phyloP scores from a whole-genome alignment of 805 yeast genomes.

The Saturnispora silvae region DNA sequence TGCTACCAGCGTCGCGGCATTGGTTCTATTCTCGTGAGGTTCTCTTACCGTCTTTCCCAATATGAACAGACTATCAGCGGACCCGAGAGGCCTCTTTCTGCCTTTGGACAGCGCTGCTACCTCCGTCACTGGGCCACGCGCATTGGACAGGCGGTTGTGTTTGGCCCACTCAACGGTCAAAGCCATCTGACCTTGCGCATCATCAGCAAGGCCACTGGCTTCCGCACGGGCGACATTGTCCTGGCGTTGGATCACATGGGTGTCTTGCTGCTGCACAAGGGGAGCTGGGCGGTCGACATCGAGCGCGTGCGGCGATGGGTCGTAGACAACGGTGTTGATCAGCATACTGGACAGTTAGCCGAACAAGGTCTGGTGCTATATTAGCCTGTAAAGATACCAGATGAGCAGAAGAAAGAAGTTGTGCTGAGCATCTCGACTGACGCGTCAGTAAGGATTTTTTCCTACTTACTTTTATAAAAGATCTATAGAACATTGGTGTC shows the following conservation, averaged over 20 bases:
- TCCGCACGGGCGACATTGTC: constrained; percentile 51
- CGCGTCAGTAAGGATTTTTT: too few species aligned
- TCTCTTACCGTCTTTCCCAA: constrained; percentile 68
- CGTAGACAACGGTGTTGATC: too few species aligned
- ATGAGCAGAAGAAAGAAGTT: too few species aligned
- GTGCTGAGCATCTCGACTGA: too few species aligned
- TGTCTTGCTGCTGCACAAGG: constrained; percentile 26
- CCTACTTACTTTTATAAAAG: too few species aligned
- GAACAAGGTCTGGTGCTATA: too few species aligned
- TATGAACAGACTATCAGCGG: constrained; percentile 62
- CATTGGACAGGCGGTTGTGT: constrained; percentile 33
- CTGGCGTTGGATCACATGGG: constrained; percentile 49
- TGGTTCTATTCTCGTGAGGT: constrained; percentile 74
- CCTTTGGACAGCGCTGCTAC: constrained; percentile 68
- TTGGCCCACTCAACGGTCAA: constrained; percentile 28
- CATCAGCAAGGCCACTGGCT: constrained; percentile 49
- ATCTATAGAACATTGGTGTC: neutral
- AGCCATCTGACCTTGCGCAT: constrained; percentile 34
- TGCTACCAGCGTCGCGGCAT: constrained; percentile 74
- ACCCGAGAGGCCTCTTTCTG: constrained; percentile 85
- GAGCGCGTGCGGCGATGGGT: too few species aligned
- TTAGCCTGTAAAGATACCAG: too few species aligned
- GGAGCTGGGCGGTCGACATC: too few species aligned
- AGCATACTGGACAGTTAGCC: too few species aligned
- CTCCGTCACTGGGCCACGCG: constrained; percentile 62